Evolutionary conservation across 148 eudicot genomes (phyloP), one percentile per base, ranked within the genome.

Genomic region (Silene conica): DNA sequence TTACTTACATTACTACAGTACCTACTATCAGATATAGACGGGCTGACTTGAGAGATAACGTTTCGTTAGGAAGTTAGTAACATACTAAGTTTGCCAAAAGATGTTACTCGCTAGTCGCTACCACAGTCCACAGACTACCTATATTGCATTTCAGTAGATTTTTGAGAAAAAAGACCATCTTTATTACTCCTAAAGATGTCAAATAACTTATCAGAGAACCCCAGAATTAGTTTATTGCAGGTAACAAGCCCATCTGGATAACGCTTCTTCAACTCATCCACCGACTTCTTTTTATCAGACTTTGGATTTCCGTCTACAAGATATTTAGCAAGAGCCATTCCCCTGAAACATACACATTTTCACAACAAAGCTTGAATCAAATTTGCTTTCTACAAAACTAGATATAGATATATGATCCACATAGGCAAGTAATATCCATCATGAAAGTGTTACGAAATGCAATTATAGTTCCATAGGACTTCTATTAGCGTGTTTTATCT

Each of bases 281-380:
- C 26, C 4, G 71, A 45, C 43, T 46, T 46, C 71, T 45, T 59
- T 23, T 20, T 68, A 4, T 6, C 28, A 46, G 57, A 68, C 25
- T 69, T 23, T 23, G 20, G 60, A 69, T 50, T 61, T 13, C 72
- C 20, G 6, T 52, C 19, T 23, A 69, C 43, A 15, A 69, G 59
- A 52, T 6, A 25, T 52, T 50, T 14, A 25, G 72, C 41, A 6
- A 50, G 38, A 25, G 72, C 61, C 14, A 28, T 8, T 38, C 9
- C 72, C 59, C 72, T 69, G 72, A 69, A 52, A 69, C 43, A n/a
- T n/a, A 59, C 6, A 68, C 21, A 26, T 69, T 43, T 50, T 50
- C 3, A 41, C 43, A 10, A 50, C 19, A 69, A 69, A 23, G 21
- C 46, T 69, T 65, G 48, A 16, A 65, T 65, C 15, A 69, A 50